Evolutionary conservation across 2,329 filamentous ascomycete species (phyloP).

Genomic region (Aspergillus pseudonomiae): DNA sequence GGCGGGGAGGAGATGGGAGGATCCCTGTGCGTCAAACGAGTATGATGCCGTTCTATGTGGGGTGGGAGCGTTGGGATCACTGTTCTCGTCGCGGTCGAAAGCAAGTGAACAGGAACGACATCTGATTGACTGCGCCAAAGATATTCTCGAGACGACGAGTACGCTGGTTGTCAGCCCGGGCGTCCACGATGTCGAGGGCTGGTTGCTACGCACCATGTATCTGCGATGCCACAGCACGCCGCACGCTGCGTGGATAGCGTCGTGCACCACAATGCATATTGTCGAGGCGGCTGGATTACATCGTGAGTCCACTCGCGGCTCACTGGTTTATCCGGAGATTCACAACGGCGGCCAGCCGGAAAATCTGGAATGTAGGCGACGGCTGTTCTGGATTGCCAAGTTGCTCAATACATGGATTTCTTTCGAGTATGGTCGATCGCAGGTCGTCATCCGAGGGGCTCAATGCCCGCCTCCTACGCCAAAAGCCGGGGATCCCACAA

Average conservation of each 20-base stretch:
- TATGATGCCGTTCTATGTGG: conserved; percentile 15
- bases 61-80: conserved; percentile 23
- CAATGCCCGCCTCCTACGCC: background rate
- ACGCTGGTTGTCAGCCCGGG: background rate
- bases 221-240: conserved; percentile 48
- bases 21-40: conserved; percentile 2
- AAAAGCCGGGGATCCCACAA: background rate
- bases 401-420: conserved; percentile 21
- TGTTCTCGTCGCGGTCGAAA: background rate
- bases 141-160: background rate
- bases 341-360: background rate
- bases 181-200: background rate
- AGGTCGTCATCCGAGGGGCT: conserved; percentile 8
- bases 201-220: background rate
- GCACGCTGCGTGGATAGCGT: conserved; percentile 57
- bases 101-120: background rate
- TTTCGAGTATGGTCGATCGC: conserved; percentile 13
- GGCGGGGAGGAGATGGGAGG: conserved; percentile 1
- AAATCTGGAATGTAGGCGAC: conserved; percentile 9
- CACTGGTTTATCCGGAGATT: background rate
- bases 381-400: conserved; percentile 16
- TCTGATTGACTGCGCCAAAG: background rate
- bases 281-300: conserved; percentile 48
- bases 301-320: conserved; percentile 4
- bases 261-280: conserved; percentile 57